Evolutionary conservation across 2,329 filamentous ascomycete species (phyloP).

Genomic region (Fusarium veterinarium): DNA sequence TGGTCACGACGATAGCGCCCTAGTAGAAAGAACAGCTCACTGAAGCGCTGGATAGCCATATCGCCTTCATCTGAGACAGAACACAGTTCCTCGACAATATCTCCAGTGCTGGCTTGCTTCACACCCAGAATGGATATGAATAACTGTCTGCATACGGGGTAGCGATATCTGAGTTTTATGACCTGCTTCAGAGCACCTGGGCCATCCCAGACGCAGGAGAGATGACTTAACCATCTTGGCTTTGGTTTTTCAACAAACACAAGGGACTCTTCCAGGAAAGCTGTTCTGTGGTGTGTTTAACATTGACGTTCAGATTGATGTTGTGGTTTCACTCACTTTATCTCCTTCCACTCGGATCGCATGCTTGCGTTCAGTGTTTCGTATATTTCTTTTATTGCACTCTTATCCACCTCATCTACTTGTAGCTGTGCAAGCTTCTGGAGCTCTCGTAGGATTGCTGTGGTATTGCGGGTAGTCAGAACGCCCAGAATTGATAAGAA

Average conservation of each 20-base stretch:
- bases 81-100: neutral
- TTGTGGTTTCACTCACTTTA: neutral
- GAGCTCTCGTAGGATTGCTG: neutral
- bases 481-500: neutral
- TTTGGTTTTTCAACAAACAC: neutral
- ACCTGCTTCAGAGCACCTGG: neutral
- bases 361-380: neutral
- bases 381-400: neutral
- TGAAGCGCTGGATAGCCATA: fast-evolving
- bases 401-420: neutral
- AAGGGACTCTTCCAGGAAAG: neutral
- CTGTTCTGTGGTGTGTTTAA: neutral
- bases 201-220: neutral
- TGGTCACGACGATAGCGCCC: fast-evolving
- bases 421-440: neutral
- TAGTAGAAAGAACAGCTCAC: neutral
- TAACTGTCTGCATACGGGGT: neutral
- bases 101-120: neutral
- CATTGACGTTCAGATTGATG: neutral
- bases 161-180: neutral
- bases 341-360: neutral
- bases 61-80: neutral
- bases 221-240: neutral
- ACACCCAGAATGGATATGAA: neutral
- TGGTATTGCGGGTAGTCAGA: fast-evolving